Conservation (phyloP, 1,139 yeast genomes). For the Kluyveromyces marxianus region DNA sequence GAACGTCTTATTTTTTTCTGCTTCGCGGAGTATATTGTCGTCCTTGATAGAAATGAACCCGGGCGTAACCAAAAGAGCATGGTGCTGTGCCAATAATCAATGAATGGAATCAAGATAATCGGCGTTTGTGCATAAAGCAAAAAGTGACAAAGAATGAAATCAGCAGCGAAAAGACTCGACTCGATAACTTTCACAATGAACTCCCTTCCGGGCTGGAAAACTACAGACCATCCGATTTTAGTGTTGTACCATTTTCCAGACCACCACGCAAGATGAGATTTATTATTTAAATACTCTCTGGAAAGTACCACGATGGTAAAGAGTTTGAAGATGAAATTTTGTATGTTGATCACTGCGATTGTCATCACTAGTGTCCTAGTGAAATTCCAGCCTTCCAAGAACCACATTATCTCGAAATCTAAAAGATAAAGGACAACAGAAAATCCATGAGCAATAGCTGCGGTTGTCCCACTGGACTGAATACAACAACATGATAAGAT, state of each 20-base stretch:
- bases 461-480: conserved; percentile 36
- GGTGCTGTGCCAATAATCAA: conserved; percentile 72
- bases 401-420: conserved; percentile 53
- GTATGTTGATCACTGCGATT: conserved; percentile 48
- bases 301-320: conserved; percentile 44
- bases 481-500: conserved; percentile 34
- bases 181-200: conserved; percentile 61
- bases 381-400: conserved; percentile 58
- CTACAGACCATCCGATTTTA: conserved; percentile 49
- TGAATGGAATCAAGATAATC: conserved; percentile 54
- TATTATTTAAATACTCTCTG: conserved; percentile 51
- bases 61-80: conserved; percentile 80
- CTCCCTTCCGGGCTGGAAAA: conserved; percentile 68
- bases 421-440: conserved; percentile 49
- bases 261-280: conserved; percentile 76
- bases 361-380: conserved; percentile 50
- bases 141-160: conserved; percentile 62
- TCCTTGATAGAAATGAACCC: conserved; percentile 40
- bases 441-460: conserved; percentile 44
- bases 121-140: conserved; percentile 57
- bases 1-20: conserved; percentile 34
- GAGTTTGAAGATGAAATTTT: conserved; percentile 44
- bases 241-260: conserved; percentile 65
- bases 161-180: conserved; percentile 60
- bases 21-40: conserved; percentile 35